These are phyloP conservation scores for Rubia occidens DNA, from an alignment of 305 asterid genomes.

Conservation along the genomic window DNA sequence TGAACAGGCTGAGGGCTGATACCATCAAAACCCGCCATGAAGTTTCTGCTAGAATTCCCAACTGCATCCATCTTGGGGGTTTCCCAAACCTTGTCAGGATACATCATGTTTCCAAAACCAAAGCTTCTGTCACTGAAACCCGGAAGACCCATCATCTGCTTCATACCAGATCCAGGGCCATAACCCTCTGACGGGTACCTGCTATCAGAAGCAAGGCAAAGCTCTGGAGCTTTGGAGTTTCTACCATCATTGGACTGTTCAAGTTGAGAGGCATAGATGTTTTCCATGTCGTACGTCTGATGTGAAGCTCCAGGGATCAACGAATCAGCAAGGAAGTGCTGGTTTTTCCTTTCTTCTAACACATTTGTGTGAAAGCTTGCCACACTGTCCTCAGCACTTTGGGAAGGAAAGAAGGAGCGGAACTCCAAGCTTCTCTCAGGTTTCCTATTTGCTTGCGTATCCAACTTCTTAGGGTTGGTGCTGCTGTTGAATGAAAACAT, in stretches of 20 bases:
- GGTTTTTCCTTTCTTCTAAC: slow-evolving; percentile 19
- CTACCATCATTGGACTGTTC: slow-evolving; percentile 31
- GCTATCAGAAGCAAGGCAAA: slow-evolving; percentile 46
- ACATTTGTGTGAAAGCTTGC: slow-evolving; percentile 17
- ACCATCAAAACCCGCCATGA: slow-evolving; percentile 38
- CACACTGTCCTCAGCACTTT: slow-evolving; percentile 17
- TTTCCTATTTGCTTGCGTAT: slow-evolving; percentile 16
- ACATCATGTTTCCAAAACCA: slow-evolving; percentile 30
- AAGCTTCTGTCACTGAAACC: slow-evolving; percentile 26
- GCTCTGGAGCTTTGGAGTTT: slow-evolving; percentile 36
- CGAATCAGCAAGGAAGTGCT: slow-evolving; percentile 21
- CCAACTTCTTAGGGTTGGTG: slow-evolving; percentile 17
- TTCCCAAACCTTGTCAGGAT: slow-evolving; percentile 34
- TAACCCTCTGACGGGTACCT: slow-evolving; percentile 26
- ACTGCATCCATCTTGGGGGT: slow-evolving; percentile 28
- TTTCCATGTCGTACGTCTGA: slow-evolving; percentile 24
- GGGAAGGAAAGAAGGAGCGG: slow-evolving; percentile 29
- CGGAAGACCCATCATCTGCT: slow-evolving; percentile 30
- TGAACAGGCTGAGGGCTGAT: slow-evolving; percentile 33
- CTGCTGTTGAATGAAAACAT: slow-evolving; percentile 20
- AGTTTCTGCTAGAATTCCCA: slow-evolving; percentile 41
- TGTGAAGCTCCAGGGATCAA: slow-evolving; percentile 26
- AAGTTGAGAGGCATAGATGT: slow-evolving; percentile 26
- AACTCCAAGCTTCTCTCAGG: slow-evolving; percentile 22
- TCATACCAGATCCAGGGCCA: slow-evolving; percentile 31